Evolutionary conservation across 495 filamentous ascomycete species (phyloP).

Genomic region (Glonium stellatum): DNA sequence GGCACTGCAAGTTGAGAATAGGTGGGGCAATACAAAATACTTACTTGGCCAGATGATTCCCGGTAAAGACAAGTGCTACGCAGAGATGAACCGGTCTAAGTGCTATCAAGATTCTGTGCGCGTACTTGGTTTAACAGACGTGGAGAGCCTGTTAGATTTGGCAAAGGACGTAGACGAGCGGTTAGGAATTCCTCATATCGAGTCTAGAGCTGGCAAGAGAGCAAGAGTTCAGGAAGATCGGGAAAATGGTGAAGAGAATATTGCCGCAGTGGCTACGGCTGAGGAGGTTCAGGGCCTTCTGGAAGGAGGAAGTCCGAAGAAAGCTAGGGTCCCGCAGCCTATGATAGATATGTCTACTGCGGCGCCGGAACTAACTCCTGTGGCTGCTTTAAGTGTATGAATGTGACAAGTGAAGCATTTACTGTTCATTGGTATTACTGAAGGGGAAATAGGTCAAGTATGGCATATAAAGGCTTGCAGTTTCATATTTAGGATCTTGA

Average conservation of each 20-base stretch:
- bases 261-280: neutral
- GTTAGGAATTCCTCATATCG: slow-evolving; percentile 48
- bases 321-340: neutral
- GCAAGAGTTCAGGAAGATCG: slow-evolving; percentile 41
- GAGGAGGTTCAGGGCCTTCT: neutral
- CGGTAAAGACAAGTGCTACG: slow-evolving; percentile 60
- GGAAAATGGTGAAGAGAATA: neutral
- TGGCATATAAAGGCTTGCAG: no score
- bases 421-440: neutral
- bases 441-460: no score
- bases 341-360: neutral
- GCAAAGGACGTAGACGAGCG: slow-evolving; percentile 58
- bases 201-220: slow-evolving; percentile 46
- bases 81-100: slow-evolving; percentile 48
- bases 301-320: neutral
- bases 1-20: slow-evolving; percentile 71
- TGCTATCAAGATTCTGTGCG: slow-evolving; percentile 60
- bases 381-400: neutral
- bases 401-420: neutral
- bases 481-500: no score
- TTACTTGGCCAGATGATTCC: slow-evolving; percentile 76
- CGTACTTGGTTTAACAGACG: slow-evolving; percentile 50
- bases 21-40: slow-evolving; percentile 86
- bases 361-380: neutral
- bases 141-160: slow-evolving; percentile 47